These are phyloP conservation scores for Nosema muscidifuracis DNA, from an alignment of 371 early-diverging fungal genomes.

Conservation along the genomic window DNA sequence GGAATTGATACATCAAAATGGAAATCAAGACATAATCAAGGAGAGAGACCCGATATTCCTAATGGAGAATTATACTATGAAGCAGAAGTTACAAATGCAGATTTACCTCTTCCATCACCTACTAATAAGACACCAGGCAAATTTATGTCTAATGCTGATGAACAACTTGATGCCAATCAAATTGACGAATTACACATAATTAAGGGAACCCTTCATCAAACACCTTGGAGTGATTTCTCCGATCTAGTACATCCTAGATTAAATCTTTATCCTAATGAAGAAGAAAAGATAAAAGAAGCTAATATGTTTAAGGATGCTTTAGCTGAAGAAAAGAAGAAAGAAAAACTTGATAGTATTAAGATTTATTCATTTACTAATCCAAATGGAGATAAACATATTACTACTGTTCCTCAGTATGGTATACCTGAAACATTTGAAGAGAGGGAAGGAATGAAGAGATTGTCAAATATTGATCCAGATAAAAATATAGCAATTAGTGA, in stretches of 20 bases:
- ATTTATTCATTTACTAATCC: conserved; percentile 43
- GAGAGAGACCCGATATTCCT: conserved; percentile 47
- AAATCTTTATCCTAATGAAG: conserved; percentile 19
- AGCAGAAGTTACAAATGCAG: conserved; percentile 27
- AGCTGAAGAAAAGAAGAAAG: conserved; percentile 31
- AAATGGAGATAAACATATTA: conserved; percentile 34
- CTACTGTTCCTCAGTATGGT: conserved; percentile 49
- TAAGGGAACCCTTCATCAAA: conserved; percentile 31
- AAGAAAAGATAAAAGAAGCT: conserved; percentile 21
- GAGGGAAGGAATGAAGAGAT: conserved; percentile 35
- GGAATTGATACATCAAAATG: conserved; percentile 39
- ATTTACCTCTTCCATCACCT: conserved; percentile 44
- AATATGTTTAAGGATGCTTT: not conserved
- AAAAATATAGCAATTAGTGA: conserved; percentile 30
- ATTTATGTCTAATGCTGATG: conserved; percentile 26
- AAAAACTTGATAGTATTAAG: conserved; percentile 30
- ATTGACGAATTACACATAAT: conserved; percentile 40
- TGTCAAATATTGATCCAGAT: conserved; percentile 20
- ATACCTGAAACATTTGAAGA: conserved; percentile 41
- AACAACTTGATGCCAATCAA: conserved; percentile 23
- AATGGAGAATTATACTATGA: conserved; percentile 46
- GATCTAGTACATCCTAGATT: conserved; percentile 34
- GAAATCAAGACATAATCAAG: conserved; percentile 38
- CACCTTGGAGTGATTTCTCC: conserved; percentile 44
- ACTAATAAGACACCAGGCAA: conserved; percentile 11